A percentile compares a stretch with the other conserved stretches of the same genome.
phyloP scores from a whole-genome alignment of 164 flowering plant genomes.

The Tetracentron sinense region DNA sequence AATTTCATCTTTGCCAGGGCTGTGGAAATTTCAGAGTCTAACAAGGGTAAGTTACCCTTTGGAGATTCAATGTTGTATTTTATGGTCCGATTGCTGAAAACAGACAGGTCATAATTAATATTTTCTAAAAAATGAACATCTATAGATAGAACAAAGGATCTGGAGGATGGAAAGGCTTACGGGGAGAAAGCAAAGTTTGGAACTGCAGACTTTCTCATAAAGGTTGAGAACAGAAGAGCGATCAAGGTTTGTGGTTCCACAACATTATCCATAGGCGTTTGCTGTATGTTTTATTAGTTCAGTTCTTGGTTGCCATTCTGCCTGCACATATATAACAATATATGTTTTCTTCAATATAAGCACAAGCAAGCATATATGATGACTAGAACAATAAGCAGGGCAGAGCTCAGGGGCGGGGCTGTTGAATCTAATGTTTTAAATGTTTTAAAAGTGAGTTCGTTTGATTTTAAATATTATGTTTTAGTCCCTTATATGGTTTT shows the following conservation, averaged over 20 bases:
- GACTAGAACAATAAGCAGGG: too few species aligned
- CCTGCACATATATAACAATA: too few species aligned
- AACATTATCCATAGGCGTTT: neutral
- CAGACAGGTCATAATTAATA: neutral
- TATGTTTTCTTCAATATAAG: too few species aligned
- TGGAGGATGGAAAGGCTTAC: conserved; percentile 28
- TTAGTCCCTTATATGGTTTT: too few species aligned
- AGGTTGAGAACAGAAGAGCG: conserved; percentile 69
- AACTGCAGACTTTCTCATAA: conserved; percentile 61
- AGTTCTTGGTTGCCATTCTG: too few species aligned
- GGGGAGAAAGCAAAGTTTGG: conserved; percentile 52
- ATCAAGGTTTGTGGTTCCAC: conserved; percentile 51
- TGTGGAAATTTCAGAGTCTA: conserved; percentile 8
- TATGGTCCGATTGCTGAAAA: neutral
- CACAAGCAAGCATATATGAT: too few species aligned
- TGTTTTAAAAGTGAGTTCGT: too few species aligned
- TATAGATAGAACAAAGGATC: conserved; percentile 27
- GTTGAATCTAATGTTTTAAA: too few species aligned
- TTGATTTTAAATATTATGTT: too few species aligned
- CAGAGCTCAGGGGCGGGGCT: too few species aligned
- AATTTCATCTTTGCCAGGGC: conserved; percentile 13
- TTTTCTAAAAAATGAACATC: neutral
- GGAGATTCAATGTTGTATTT: neutral
- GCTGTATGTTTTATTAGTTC: neutral
- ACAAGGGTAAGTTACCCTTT: conserved; percentile 15